These are phyloP conservation scores for Hysterangium stoloniferum DNA, from an alignment of 768 basidiomycete species.

Conservation along the genomic window DNA sequence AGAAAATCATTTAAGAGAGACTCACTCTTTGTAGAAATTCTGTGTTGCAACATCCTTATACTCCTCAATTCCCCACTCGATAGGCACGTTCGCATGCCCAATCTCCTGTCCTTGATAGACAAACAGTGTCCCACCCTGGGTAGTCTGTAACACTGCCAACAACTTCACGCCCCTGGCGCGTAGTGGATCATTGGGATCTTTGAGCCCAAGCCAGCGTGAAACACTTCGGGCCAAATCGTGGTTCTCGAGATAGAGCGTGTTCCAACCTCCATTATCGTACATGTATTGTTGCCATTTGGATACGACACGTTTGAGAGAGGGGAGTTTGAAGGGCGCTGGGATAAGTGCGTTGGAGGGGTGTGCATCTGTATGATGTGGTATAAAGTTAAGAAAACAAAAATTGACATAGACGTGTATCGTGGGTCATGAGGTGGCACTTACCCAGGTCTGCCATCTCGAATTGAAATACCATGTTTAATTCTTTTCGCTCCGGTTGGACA, in stretches of 20 bases:
- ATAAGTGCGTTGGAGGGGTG: slow-evolving; percentile 26
- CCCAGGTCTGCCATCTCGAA: slow-evolving; percentile 52
- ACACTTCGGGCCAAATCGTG: slow-evolving; percentile 61
- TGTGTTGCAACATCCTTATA: slow-evolving; percentile 63
- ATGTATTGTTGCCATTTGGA: slow-evolving; percentile 49
- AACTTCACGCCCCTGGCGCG: slow-evolving; percentile 56
- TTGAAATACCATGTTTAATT: slow-evolving; percentile 59
- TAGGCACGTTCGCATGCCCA: slow-evolving; percentile 55
- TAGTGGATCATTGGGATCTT: slow-evolving; percentile 12
- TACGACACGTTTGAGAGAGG: slow-evolving; percentile 40
- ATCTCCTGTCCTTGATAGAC: slow-evolving; percentile 75
- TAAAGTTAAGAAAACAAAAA: background rate
- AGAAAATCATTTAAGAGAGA: slow-evolving; percentile 3
- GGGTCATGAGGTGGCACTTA: background rate
- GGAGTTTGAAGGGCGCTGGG: slow-evolving; percentile 41
- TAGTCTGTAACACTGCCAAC: slow-evolving; percentile 51
- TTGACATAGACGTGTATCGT: background rate
- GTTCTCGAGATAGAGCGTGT: slow-evolving; percentile 61
- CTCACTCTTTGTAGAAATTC: slow-evolving; percentile 51
- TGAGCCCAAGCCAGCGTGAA: slow-evolving; percentile 41
- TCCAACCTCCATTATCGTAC: slow-evolving; percentile 58
- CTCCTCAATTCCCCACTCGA: slow-evolving; percentile 59
- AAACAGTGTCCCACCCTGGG: slow-evolving; percentile 60
- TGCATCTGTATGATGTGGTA: background rate
- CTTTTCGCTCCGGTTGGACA: slow-evolving; percentile 47